These are phyloP conservation scores for Rauvolfia tetraphylla DNA, from an alignment of 257 asterid species.

Conservation along the genomic window DNA sequence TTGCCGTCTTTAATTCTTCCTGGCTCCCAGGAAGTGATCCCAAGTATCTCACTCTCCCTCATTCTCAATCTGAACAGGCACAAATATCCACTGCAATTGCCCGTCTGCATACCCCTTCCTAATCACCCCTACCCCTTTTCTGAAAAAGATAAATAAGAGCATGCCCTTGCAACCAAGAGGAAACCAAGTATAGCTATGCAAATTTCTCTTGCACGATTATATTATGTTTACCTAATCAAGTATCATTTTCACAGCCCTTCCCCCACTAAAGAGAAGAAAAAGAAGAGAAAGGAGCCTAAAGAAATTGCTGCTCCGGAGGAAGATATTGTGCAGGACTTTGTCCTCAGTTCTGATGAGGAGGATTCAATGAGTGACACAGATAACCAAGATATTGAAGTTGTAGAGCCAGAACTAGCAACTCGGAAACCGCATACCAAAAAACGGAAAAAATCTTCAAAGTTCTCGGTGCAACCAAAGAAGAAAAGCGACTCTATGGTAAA, in stretches of 20 bases:
- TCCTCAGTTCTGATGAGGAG: slow-evolving; percentile 81
- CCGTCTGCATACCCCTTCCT: not conserved
- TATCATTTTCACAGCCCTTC: slow-evolving; percentile 29
- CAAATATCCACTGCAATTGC: not conserved
- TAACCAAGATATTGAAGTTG: slow-evolving; percentile 35
- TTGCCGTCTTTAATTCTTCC: slow-evolving; percentile 35
- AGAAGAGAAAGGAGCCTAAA: slow-evolving; percentile 26
- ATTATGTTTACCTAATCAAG: slow-evolving; percentile 8
- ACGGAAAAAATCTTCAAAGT: slow-evolving; percentile 19
- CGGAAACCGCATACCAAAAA: slow-evolving; percentile 27
- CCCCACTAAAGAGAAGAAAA: slow-evolving; percentile 32
- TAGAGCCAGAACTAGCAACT: slow-evolving; percentile 23
- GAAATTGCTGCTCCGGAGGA: slow-evolving; percentile 47
- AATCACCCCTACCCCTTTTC: too few species aligned
- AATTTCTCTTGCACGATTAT: not conserved
- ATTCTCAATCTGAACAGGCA: not conserved
- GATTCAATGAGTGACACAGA: slow-evolving; percentile 30
- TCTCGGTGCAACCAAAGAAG: slow-evolving; percentile 18
- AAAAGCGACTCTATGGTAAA: slow-evolving; percentile 31
- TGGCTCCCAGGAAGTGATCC: slow-evolving; percentile 45
- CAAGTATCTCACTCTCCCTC: slow-evolving; percentile 41
- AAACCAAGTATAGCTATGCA: not conserved
- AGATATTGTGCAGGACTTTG: slow-evolving; percentile 72
- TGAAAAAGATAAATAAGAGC: too few species aligned
- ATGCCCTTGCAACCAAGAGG: not conserved